Base-by-base conservation (phyloP, 2,329 filamentous ascomycete genomes). In the Neofusicoccum ribis region DNA sequence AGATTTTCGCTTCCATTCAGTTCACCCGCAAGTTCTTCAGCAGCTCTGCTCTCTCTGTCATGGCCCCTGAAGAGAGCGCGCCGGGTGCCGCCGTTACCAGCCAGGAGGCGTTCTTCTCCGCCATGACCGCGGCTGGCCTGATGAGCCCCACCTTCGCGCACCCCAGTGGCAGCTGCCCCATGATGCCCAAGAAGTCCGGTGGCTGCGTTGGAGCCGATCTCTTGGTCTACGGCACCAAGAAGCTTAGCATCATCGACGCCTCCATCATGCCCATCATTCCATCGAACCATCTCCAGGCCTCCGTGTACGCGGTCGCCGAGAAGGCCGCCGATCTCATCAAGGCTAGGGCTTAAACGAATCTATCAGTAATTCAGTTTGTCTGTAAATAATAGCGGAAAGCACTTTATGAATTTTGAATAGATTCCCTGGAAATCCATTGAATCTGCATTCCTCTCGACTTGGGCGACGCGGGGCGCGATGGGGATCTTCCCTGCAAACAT, bases 1-100 rank as follows among this genome's bases (percentile, higher is more conserved):
- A 47, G 41, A 76, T 75, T 1, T 76, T 72, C 41, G 74, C 80
- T 1, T 78, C 78, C 6, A 67, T 69, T 7, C 69, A 74, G 1
- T 70, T 80, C 11, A 77, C 74, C 1, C 80, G 79, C 59, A 67
- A 61, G 17, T 67, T 67, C 60, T 39, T 68, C 20, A 67, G 70
- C 15, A 61, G 70, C 2, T 68, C 70, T 0, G 69, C 69, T 17
- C 76, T 75, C 0, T 72, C 73, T 0, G 61, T 69, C 34, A 47
- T 69, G n/a, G 63, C 67, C 0, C 51, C 52, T 1, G 69, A 70
- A 9, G 68, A 75, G 39, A 46, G 39, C 0, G 63, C 63, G 7
- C 77, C 74, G 0, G 56, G 43, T n/a, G 56, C 31, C 27, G 11
- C 5, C 5, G 56, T n/a, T 2, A 36, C 31, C n/a, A 37, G 3